These are phyloP conservation scores for Actinidia polygama DNA, from an alignment of 179 eudicot genomes.

Conservation along the genomic window DNA sequence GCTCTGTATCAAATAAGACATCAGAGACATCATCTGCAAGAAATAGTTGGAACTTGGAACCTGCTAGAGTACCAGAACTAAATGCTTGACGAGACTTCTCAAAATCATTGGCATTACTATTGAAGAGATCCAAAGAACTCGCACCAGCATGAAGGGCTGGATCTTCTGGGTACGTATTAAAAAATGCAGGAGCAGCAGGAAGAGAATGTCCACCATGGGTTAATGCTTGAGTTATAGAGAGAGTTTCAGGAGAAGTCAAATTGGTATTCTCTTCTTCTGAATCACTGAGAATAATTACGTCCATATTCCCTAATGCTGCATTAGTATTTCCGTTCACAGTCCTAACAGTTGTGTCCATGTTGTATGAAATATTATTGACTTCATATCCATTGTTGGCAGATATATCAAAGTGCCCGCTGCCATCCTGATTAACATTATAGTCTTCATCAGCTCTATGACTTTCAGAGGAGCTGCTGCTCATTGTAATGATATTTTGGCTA, in stretches of 20 bases:
- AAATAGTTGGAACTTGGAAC: slow-evolving; percentile 61
- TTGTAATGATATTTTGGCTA: slow-evolving; percentile 50
- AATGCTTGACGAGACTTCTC: slow-evolving; percentile 56
- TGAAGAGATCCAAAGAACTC: slow-evolving; percentile 55
- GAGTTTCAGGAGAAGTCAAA: slow-evolving; percentile 37
- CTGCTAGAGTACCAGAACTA: slow-evolving; percentile 54
- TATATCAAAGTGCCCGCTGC: slow-evolving; percentile 46
- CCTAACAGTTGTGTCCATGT: slow-evolving; percentile 19
- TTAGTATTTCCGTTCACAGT: slow-evolving; percentile 24
- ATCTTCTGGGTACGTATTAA: slow-evolving; percentile 53
- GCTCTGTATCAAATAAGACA: slow-evolving; percentile 48
- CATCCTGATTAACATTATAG: slow-evolving; percentile 64
- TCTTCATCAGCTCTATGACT: slow-evolving; percentile 69
- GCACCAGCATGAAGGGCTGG: slow-evolving; percentile 48
- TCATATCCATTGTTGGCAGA: slow-evolving; percentile 39
- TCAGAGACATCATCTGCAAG: slow-evolving; percentile 57
- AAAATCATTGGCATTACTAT: slow-evolving; percentile 55
- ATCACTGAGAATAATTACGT: slow-evolving; percentile 69
- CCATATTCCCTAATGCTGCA: slow-evolving; percentile 32
- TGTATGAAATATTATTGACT: slow-evolving; percentile 31
- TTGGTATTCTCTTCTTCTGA: slow-evolving; percentile 69
- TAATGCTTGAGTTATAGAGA: slow-evolving; percentile 30
- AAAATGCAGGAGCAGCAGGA: slow-evolving; percentile 44
- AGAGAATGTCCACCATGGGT: slow-evolving; percentile 40
- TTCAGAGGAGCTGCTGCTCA: slow-evolving; percentile 64